Evolutionary conservation across 805 yeast species (phyloP), one percentile per base, ranked within the genome.

Genomic region (Teunomyces cretensis): DNA sequence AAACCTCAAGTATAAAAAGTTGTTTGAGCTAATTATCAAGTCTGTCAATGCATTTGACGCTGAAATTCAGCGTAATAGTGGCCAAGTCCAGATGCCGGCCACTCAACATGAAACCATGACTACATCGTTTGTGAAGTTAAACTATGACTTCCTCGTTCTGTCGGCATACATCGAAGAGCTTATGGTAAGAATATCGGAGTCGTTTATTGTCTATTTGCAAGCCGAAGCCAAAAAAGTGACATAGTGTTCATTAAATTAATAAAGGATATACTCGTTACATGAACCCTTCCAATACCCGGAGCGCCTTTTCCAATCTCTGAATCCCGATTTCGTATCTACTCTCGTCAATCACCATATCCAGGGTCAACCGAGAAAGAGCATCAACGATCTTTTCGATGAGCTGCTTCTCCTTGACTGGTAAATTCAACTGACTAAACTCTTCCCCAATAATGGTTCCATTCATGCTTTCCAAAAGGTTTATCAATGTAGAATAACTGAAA

Each of bases 271-370:
- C 22, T 19, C 22, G 30, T 52, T 54, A 69, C 54, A 68, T 53
- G 46, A 70, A 92, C 1, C 98, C 98, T 59, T 92, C 98, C 41
- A 92, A 70, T 0, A 91, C 95, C 44, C 86, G 72, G 46, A 90
- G 77, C 0, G 97, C 97, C 54, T 83, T 83, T 53, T 86, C 86
- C 54, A 92, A 70, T 51, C 98, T 73, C 50, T 79, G 75, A 36
- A 88, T 76, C 9, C 97, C 96, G 49, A 88, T 89, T 12, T 82
- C 83, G 46, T 86, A 84, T 56, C 94, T 80, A 24, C 79, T 80
- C 24, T 88, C 88, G 62, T 92, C 96, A 45, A 88, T 61, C 43
- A 90, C 86, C 88, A 94, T 89, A 58, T 90, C 97, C 43, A 91
- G 88, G 2, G 96, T 89, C 47, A 94, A 75, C 55, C 94, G 76